phyloP scores from a whole-genome alignment of 202 grass and related monocot species.

The Eragrostis tef region DNA sequence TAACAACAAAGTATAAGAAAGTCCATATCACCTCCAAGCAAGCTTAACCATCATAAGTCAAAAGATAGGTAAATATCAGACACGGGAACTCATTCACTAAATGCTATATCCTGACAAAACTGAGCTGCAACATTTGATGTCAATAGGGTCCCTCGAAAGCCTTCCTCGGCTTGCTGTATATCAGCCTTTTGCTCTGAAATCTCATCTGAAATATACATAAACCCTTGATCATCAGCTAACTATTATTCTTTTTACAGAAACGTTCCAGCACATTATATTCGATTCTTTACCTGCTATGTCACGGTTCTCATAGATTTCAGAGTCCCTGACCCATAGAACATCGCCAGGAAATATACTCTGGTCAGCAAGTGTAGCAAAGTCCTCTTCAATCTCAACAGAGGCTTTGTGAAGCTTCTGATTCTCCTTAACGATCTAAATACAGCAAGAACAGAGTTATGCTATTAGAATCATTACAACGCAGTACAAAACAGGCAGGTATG shows the following conservation, averaged over 20 bases:
- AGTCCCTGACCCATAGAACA: conserved; percentile 89
- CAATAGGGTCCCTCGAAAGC: conserved; percentile 93
- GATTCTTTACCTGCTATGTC: conserved; percentile 87
- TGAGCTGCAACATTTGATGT: conserved; percentile 59
- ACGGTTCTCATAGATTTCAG: conserved; percentile 92
- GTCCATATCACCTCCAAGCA: conserved; percentile 47
- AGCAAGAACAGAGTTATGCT: conserved; percentile 24
- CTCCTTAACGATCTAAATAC: conserved; percentile 89
- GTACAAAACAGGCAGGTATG: conserved; percentile 10
- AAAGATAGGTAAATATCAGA: conserved; percentile 13
- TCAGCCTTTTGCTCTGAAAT: conserved; percentile 70
- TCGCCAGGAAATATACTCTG: conserved; percentile 92
- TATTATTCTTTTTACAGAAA: conserved; percentile 11
- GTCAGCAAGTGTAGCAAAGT: conserved; percentile 80
- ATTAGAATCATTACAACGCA: conserved; percentile 27
- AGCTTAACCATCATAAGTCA: conserved; percentile 27
- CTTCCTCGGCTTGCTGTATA: conserved; percentile 67
- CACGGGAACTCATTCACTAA: conserved; percentile 50
- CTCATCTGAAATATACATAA: conserved; percentile 77
- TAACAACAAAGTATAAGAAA: conserved; percentile 24
- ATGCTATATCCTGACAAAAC: conserved; percentile 53
- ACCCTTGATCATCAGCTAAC: conserved; percentile 29
- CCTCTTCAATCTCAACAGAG: conserved; percentile 79
- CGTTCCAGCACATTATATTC: background rate
- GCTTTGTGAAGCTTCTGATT: conserved; percentile 99